Percentiles rank a stretch among this genome's conserved stretches.
Evolutionary conservation across 1,284 basidiomycete species (phyloP).

Genomic region (Schizophyllum commune): DNA sequence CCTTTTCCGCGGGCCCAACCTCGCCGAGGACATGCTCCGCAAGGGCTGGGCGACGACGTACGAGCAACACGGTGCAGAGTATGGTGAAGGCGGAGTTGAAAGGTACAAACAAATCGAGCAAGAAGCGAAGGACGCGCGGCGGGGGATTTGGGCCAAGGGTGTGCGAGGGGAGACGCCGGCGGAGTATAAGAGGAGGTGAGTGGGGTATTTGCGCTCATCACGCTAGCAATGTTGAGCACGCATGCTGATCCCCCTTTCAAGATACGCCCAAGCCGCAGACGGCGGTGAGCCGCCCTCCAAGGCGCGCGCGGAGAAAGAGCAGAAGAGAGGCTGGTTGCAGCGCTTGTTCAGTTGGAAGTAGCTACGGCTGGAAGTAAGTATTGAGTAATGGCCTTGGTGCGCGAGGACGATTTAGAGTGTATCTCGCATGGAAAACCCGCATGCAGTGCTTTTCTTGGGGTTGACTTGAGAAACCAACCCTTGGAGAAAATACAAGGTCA

Average conservation of each 20-base stretch:
- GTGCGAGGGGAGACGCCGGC: constrained; percentile 57
- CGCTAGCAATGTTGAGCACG: too few species aligned
- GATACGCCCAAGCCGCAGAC: background rate
- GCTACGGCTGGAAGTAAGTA: too few species aligned
- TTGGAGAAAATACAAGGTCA: too few species aligned
- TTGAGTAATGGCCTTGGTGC: too few species aligned
- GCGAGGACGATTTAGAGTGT: too few species aligned
- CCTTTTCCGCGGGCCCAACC: constrained; percentile 41
- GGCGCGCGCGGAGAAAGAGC: background rate
- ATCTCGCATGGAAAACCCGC: too few species aligned
- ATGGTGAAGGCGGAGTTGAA: constrained; percentile 62
- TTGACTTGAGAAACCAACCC: too few species aligned
- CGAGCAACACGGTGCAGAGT: constrained; percentile 67
- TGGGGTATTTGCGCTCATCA: background rate
- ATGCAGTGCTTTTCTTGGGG: too few species aligned
- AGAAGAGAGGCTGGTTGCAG: background rate
- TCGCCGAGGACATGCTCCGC: constrained; percentile 73
- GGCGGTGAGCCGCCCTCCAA: background rate
- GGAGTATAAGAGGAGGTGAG: constrained; percentile 59
- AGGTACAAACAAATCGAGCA: constrained; percentile 50
- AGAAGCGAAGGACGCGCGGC: constrained; percentile 59
- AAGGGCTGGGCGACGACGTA: constrained; percentile 74
- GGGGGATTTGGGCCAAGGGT: constrained; percentile 70
- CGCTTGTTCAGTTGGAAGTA: background rate
- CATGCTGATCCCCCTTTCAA: background rate